Evolutionary conservation across 2,329 filamentous ascomycete species (phyloP).

Genomic region (Penicillium sp.): DNA sequence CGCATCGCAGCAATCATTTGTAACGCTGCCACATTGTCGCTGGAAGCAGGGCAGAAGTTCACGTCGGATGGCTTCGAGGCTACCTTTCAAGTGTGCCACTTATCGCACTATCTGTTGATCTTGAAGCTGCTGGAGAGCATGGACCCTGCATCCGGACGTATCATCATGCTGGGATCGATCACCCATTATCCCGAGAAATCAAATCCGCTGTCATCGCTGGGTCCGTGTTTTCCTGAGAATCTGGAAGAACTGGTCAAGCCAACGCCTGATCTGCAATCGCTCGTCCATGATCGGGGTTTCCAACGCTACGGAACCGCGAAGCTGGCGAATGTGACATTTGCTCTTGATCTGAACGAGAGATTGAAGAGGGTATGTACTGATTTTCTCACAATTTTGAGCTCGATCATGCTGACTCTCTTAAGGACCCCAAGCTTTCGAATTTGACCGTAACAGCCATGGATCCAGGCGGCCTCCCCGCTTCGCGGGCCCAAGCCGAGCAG

Average conservation of each 20-base stretch:
- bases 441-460: constrained; percentile 39
- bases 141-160: constrained; percentile 22
- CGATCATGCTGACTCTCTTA: background rate
- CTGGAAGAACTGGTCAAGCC: constrained; percentile 43
- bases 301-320: constrained; percentile 50
- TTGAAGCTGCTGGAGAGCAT: constrained; percentile 38
- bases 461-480: constrained; percentile 31
- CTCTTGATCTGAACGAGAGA: constrained; percentile 43
- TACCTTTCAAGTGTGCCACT: constrained; percentile 44
- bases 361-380: constrained; percentile 30
- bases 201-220: constrained; percentile 42
- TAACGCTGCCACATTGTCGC: constrained; percentile 46
- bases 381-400: no score
- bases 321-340: constrained; percentile 44
- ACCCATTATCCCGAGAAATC: constrained; percentile 42
- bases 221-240: constrained; percentile 39
- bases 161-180: constrained; percentile 37
- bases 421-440: constrained; percentile 29
- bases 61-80: constrained; percentile 44
- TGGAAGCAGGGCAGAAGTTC: constrained; percentile 34
- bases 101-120: constrained; percentile 43
- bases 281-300: constrained; percentile 46
- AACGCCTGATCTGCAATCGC: constrained; percentile 26
- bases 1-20: constrained; percentile 42
- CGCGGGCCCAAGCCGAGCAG: constrained; percentile 21